phyloP scores from a whole-genome alignment of 2,329 filamentous ascomycete species.

The Aschersonia sp. region DNA sequence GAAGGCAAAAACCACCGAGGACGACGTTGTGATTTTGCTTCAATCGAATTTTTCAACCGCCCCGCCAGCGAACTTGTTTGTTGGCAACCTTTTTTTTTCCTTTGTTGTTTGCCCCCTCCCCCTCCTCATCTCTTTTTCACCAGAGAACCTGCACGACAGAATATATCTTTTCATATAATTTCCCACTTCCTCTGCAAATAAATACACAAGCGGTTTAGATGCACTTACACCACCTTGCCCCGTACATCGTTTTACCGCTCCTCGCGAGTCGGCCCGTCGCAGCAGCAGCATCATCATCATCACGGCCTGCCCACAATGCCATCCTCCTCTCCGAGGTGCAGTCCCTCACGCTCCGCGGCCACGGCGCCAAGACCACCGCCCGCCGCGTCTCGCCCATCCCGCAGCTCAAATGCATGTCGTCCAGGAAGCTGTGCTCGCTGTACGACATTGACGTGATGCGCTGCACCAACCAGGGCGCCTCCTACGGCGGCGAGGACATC shows the following conservation, averaged over 20 bases:
- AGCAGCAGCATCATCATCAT: conserved; percentile 8
- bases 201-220: not conserved
- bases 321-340: conserved; percentile 51
- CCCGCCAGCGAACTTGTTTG: too few species aligned
- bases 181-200: too few species aligned
- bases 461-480: conserved; percentile 72
- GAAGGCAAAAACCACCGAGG: too few species aligned
- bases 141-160: too few species aligned
- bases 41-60: too few species aligned
- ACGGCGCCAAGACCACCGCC: conserved; percentile 50
- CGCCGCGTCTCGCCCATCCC: conserved; percentile 65
- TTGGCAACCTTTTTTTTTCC: too few species aligned
- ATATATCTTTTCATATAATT: too few species aligned
- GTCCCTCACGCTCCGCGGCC: conserved; percentile 60
- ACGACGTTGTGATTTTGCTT: too few species aligned
- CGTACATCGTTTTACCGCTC: conserved; percentile 9
- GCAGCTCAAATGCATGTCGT: conserved; percentile 64
- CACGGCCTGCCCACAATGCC: conserved; percentile 19
- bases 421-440: conserved; percentile 47
- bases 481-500: conserved; percentile 67
- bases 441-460: conserved; percentile 72
- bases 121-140: too few species aligned
- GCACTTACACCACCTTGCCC: not conserved
- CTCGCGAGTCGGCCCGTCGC: conserved; percentile 17
- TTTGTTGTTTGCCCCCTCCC: too few species aligned